These are phyloP conservation scores for Benincasa hispida DNA, from an alignment of 306 rosid species.

Conservation along the genomic window DNA sequence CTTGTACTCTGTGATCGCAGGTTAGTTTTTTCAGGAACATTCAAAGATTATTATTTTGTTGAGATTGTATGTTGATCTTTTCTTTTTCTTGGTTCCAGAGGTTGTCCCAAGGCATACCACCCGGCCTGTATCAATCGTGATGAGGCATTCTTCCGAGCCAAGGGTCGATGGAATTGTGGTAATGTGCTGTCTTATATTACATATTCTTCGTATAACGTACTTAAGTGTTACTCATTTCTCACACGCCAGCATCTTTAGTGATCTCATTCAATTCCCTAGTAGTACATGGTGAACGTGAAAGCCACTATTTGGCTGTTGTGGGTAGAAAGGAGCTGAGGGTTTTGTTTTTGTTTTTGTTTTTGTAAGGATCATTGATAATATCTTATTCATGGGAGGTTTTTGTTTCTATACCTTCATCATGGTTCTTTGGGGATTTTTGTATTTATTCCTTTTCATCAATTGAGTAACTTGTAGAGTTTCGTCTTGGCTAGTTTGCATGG, in stretches of 20 bases:
- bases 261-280: conserved; percentile 1
- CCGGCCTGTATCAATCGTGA: conserved; percentile 89
- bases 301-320: neutral
- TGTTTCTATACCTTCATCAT: neutral
- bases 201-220: neutral
- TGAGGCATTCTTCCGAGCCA: conserved; percentile 84
- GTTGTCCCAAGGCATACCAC: conserved; percentile 98
- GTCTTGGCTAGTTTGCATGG: neutral
- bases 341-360: neutral
- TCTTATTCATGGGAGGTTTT: neutral
- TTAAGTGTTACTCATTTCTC: neutral
- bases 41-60: neutral
- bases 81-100: conserved; percentile 39
- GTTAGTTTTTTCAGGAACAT: conserved; percentile 24
- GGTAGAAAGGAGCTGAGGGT: neutral
- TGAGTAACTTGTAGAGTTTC: neutral
- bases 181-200: conserved; percentile 12
- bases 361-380: neutral
- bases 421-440: neutral
- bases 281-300: neutral
- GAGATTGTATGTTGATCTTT: conserved; percentile 7
- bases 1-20: conserved; percentile 96
- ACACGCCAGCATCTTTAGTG: neutral
- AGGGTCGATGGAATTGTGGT: conserved; percentile 99
- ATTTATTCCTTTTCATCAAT: neutral